Conservation (phyloP, 495 filamentous ascomycete genomes). For the Collariella sp. region DNA sequence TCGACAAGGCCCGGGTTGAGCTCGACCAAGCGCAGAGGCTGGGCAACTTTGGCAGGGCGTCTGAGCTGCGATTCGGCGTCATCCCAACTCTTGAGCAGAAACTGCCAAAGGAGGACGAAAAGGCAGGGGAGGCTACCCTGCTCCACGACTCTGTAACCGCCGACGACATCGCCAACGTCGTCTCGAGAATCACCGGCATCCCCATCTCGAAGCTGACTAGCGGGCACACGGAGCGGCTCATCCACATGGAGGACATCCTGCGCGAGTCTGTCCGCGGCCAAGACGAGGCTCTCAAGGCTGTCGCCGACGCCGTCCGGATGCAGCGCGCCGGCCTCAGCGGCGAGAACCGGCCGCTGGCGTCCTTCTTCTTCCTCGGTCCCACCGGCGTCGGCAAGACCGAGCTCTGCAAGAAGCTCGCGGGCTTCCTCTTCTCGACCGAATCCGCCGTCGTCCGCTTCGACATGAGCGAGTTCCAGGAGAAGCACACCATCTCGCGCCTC, state of each 20-base stretch:
- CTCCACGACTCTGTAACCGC: slow-evolving; percentile 89
- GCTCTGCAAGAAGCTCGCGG: slow-evolving; percentile 90
- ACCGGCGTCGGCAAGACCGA: slow-evolving; percentile 97
- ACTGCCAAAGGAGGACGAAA: slow-evolving; percentile 66
- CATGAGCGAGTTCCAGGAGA: slow-evolving; percentile 97
- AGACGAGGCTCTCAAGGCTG: slow-evolving; percentile 84
- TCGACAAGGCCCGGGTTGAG: slow-evolving; percentile 77
- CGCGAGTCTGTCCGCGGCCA: slow-evolving; percentile 81
- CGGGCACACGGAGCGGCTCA: slow-evolving; percentile 83
- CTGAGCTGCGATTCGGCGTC: slow-evolving; percentile 75
- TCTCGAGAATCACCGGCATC: slow-evolving; percentile 85
- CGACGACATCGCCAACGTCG: slow-evolving; percentile 88
- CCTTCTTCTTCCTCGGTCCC: slow-evolving; percentile 95
- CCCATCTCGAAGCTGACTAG: slow-evolving; percentile 84
- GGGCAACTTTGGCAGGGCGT: slow-evolving; percentile 83
- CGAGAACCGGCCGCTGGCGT: slow-evolving; percentile 83
- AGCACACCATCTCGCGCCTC: slow-evolving; percentile 86
- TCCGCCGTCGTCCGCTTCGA: slow-evolving; percentile 81
- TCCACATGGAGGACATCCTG: slow-evolving; percentile 90
- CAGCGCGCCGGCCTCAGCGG: slow-evolving; percentile 86
- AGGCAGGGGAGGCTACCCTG: slow-evolving; percentile 45
- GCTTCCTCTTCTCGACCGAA: slow-evolving; percentile 87
- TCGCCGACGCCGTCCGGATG: slow-evolving; percentile 88
- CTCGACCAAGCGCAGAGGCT: slow-evolving; percentile 81
- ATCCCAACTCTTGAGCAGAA: slow-evolving; percentile 75